Conservation (phyloP, 2,329 filamentous ascomycete species). For the Trichoderma guizhouense region DNA sequence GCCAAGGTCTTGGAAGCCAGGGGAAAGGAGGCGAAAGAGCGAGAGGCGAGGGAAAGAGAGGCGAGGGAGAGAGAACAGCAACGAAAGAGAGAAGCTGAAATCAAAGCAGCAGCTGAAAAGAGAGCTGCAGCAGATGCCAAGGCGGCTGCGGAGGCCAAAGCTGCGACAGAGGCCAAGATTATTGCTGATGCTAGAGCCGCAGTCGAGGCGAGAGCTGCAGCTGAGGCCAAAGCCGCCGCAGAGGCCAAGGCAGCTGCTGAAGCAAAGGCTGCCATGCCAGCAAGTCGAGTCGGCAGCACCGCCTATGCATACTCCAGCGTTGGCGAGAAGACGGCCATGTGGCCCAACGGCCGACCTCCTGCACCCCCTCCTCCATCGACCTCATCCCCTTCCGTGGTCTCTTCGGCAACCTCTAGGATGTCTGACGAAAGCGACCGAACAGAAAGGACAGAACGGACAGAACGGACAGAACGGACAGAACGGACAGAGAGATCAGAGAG, state of each 20-base stretch:
- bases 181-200: conserved; percentile 22
- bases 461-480: not conserved
- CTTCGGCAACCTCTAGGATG: conserved; percentile 7
- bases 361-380: conserved; percentile 27
- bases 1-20: conserved; percentile 29
- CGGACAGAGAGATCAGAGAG: not conserved
- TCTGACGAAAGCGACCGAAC: conserved; percentile 5
- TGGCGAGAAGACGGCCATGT: conserved; percentile 67
- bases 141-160: conserved; percentile 39
- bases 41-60: conserved; percentile 33
- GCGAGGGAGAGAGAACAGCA: conserved; percentile 39
- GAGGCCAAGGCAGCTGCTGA: conserved; percentile 17
- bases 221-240: not conserved
- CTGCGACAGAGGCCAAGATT: conserved; percentile 45
- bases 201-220: conserved; percentile 15
- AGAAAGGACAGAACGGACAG: not conserved
- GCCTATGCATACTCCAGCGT: conserved; percentile 63
- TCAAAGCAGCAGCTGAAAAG: conserved; percentile 4
- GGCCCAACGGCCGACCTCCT: conserved; percentile 60
- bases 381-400: conserved; percentile 3
- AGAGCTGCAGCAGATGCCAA: conserved; percentile 33
- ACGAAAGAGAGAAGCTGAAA: conserved; percentile 19
- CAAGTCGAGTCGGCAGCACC: conserved; percentile 43
- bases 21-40: conserved; percentile 37
- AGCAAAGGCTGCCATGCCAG: conserved; percentile 28